Conservation (phyloP, 2,329 filamentous ascomycete genomes). For the Ceratocystis variospora region DNA sequence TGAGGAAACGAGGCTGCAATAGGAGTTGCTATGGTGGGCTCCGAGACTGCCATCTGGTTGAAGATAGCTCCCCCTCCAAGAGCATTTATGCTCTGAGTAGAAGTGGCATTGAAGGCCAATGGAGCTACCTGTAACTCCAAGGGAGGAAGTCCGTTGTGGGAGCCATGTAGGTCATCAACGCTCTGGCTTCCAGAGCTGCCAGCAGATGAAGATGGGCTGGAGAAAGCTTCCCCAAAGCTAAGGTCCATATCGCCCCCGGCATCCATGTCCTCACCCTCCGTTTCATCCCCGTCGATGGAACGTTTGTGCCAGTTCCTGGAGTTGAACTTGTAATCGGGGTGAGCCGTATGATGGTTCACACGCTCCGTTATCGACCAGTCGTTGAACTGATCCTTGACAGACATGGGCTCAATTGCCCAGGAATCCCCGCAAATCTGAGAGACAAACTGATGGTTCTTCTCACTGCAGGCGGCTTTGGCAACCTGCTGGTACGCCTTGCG, state of each 20-base stretch:
- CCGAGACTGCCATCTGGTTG: too few relatives aligned
- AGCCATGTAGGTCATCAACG: too few relatives aligned
- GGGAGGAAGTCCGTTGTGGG: too few relatives aligned
- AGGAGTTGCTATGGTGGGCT: too few relatives aligned
- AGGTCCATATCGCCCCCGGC: not conserved
- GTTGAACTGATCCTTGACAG: slow-evolving; percentile 62
- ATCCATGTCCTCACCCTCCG: not conserved
- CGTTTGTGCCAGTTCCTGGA: slow-evolving; percentile 34
- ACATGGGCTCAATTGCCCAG: slow-evolving; percentile 66
- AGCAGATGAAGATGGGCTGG: too few relatives aligned
- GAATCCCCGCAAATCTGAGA: slow-evolving; percentile 76
- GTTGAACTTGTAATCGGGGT: slow-evolving; percentile 88
- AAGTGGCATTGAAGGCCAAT: too few relatives aligned
- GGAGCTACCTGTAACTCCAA: too few relatives aligned
- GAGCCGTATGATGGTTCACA: slow-evolving; percentile 68
- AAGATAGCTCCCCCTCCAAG: too few relatives aligned
- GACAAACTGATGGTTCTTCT: slow-evolving; percentile 89
- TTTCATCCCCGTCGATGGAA: slow-evolving; percentile 30
- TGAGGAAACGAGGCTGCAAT: too few relatives aligned
- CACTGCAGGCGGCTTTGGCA: slow-evolving; percentile 63
- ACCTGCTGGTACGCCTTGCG: slow-evolving; percentile 82
- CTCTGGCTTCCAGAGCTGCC: too few relatives aligned
- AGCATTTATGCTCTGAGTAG: too few relatives aligned
- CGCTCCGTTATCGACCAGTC: slow-evolving; percentile 67
- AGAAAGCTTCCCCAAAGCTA: too few relatives aligned